Percentiles rank a stretch among this genome's conserved stretches.
phyloP scores from a whole-genome alignment of 805 yeast genomes.

The Saccharomycopsis capsularis region DNA sequence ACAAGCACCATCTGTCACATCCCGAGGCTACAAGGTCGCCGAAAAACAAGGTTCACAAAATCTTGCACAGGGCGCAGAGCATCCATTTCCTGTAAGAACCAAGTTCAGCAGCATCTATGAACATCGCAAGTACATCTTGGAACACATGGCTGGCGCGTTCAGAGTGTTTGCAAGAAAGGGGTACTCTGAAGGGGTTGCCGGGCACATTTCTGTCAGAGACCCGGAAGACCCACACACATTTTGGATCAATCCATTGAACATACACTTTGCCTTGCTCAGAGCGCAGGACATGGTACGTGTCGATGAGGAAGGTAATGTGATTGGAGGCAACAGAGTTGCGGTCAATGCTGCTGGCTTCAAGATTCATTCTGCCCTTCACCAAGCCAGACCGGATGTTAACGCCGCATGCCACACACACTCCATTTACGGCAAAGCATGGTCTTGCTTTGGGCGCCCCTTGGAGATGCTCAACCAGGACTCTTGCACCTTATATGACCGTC shows the following conservation, averaged over 20 bases:
- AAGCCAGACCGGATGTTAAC: slow-evolving; percentile 60
- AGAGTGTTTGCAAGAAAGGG: slow-evolving; percentile 76
- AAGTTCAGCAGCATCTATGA: slow-evolving; percentile 41
- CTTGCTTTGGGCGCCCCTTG: slow-evolving; percentile 56
- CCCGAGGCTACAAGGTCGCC: slow-evolving; percentile 34
- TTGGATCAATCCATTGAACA: slow-evolving; percentile 87
- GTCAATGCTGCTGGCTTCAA: slow-evolving; percentile 66
- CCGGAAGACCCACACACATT: slow-evolving; percentile 72
- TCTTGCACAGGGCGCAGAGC: slow-evolving; percentile 46
- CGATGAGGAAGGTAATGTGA: slow-evolving; percentile 54
- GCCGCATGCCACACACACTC: slow-evolving; percentile 74
- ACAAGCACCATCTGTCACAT: no score
- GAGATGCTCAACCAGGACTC: slow-evolving; percentile 80
- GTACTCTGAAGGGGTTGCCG: slow-evolving; percentile 72
- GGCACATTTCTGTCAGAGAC: slow-evolving; percentile 80
- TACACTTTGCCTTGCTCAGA: slow-evolving; percentile 56
- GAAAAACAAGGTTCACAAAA: slow-evolving; percentile 56
- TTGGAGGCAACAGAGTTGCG: slow-evolving; percentile 51
- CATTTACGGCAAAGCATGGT: slow-evolving; percentile 55
- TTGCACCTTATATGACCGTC: slow-evolving; percentile 58
- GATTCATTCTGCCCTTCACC: slow-evolving; percentile 62
- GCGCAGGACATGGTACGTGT: slow-evolving; percentile 59
- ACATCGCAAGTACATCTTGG: slow-evolving; percentile 48
- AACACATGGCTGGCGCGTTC: slow-evolving; percentile 84
- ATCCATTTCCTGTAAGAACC: slow-evolving; percentile 44